Conservation (phyloP, 768 basidiomycete genomes). For the Psilocybe sp. region DNA sequence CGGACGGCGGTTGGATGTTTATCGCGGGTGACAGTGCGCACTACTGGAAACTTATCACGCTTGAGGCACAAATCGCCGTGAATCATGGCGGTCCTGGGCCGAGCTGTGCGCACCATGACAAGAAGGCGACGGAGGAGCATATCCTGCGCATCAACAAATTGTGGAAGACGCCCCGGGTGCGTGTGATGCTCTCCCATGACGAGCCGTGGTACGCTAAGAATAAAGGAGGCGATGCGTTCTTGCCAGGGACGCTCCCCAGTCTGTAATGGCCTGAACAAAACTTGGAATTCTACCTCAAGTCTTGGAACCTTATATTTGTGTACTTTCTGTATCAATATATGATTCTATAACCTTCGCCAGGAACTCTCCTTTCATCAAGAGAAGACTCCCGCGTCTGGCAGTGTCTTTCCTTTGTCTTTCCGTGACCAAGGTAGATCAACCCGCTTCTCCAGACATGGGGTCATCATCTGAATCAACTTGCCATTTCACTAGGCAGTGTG, state of each 20-base stretch:
- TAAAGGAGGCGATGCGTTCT: slow-evolving; percentile 34
- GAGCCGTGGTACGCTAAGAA: slow-evolving; percentile 48
- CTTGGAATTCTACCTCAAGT: too few species aligned
- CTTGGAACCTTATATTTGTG: too few species aligned
- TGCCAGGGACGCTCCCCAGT: slow-evolving; percentile 11
- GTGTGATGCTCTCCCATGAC: slow-evolving; percentile 54
- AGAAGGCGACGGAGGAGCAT: slow-evolving; percentile 38
- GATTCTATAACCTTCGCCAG: too few species aligned
- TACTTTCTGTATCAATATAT: too few species aligned
- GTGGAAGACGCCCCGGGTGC: slow-evolving; percentile 33
- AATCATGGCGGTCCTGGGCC: slow-evolving; percentile 23
- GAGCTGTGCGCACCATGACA: slow-evolving; percentile 42
- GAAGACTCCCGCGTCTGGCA: too few species aligned
- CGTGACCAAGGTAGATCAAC: too few species aligned
- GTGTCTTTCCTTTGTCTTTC: neutral
- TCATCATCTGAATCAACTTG: too few species aligned
- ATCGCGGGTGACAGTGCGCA: slow-evolving; percentile 58
- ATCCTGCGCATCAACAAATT: slow-evolving; percentile 38
- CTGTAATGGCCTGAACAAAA: slow-evolving; percentile 1
- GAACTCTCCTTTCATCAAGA: too few species aligned
- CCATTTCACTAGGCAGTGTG: too few species aligned
- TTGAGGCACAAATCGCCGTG: slow-evolving; percentile 38
- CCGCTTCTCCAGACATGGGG: too few species aligned
- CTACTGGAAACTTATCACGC: slow-evolving; percentile 48
- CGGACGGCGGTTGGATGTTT: slow-evolving; percentile 52